Evolutionary conservation across 352 stramenopile species (phyloP).

Genomic region (Aphanomyces euteiches): DNA sequence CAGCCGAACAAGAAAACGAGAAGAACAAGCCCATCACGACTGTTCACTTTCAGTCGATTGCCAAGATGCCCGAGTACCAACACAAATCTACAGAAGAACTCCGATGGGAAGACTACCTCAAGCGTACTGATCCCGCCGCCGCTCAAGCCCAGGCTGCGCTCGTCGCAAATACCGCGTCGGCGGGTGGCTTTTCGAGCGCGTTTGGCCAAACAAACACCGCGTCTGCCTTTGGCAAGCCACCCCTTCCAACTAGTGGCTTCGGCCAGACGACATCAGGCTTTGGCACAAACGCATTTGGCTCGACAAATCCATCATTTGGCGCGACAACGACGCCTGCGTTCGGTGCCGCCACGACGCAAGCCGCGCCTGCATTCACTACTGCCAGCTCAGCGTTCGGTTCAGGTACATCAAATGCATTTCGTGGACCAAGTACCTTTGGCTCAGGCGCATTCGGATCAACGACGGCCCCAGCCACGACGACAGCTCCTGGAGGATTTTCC

Average conservation of each 20-base stretch:
- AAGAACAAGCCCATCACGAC: slow-evolving; percentile 43
- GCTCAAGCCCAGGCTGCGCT: slow-evolving; percentile 23
- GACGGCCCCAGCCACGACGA: not conserved
- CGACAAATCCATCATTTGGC: not conserved
- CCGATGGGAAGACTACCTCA: slow-evolving; percentile 75
- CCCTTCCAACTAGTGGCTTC: slow-evolving; percentile 1
- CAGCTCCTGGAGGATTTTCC: not conserved
- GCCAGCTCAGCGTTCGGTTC: too few species aligned
- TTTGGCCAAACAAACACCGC: slow-evolving; percentile 33
- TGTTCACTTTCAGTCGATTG: slow-evolving; percentile 62
- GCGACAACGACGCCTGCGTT: not conserved
- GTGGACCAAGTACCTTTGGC: slow-evolving; percentile 38
- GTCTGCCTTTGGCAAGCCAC: slow-evolving; percentile 43
- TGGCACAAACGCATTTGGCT: not conserved
- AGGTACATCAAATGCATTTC: too few species aligned
- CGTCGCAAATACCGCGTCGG: slow-evolving; percentile 36
- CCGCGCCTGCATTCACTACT: too few species aligned
- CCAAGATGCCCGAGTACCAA: slow-evolving; percentile 58
- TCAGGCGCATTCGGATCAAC: slow-evolving; percentile 42
- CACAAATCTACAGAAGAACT: slow-evolving; percentile 76
- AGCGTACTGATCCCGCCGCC: slow-evolving; percentile 57
- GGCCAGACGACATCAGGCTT: not conserved
- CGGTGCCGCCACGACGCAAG: not conserved
- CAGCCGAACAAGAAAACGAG: slow-evolving; percentile 56
- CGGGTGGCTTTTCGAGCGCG: slow-evolving; percentile 23